These are phyloP conservation scores for Diplodia scrobiculata DNA, from an alignment of 2,329 filamentous ascomycete species.

Conservation along the genomic window DNA sequence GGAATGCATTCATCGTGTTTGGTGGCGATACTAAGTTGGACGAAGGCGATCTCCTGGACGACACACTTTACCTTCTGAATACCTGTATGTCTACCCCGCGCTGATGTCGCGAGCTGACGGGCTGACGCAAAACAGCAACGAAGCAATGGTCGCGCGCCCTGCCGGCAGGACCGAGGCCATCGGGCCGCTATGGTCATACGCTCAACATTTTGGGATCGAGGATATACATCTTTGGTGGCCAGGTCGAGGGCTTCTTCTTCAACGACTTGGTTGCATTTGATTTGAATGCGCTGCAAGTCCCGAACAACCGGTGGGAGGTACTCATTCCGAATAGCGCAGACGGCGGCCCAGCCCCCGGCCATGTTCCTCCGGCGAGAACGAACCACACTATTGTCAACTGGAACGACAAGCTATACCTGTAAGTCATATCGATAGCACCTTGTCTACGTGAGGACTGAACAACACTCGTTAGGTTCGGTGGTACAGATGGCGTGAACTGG, in stretches of 20 bases:
- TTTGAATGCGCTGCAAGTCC: conserved; percentile 87
- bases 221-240: conserved; percentile 95
- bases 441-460: conserved; percentile 12
- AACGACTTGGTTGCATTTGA: conserved; percentile 96
- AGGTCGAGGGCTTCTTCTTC: conserved; percentile 97
- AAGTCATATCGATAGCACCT: conserved; percentile 48
- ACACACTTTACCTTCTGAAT: conserved; percentile 94
- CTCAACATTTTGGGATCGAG: conserved; percentile 95
- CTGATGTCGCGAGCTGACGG: not conserved
- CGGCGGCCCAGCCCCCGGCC: conserved; percentile 48
- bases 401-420: conserved; percentile 92
- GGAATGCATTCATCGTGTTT: conserved; percentile 98
- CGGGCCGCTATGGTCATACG: conserved; percentile 92
- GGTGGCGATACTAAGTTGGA: conserved; percentile 98
- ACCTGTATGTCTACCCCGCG: conserved; percentile 70
- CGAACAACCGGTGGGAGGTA: conserved; percentile 91
- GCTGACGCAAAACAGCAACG: conserved; percentile 66
- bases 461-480: conserved; percentile 71
- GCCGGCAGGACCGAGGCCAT: conserved; percentile 79
- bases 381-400: conserved; percentile 92
- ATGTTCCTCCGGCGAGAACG: conserved; percentile 57
- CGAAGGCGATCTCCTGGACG: conserved; percentile 85
- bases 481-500: conserved; percentile 93
- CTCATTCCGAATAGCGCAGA: conserved; percentile 75
- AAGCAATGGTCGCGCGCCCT: conserved; percentile 96